phyloP scores from a whole-genome alignment of 306 rosid species.

The Trifolium fragiferum region DNA sequence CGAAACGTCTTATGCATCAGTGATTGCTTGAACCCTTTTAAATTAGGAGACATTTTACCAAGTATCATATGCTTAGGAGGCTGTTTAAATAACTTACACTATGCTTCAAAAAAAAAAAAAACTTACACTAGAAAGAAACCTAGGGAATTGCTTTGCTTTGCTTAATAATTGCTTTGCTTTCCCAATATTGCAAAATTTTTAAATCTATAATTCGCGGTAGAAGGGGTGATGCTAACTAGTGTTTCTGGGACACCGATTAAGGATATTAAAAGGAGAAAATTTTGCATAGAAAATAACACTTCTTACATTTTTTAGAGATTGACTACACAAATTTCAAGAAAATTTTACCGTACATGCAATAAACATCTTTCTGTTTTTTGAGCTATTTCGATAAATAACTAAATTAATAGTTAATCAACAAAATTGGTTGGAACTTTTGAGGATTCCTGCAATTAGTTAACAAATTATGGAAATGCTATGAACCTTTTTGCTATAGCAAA shows the following conservation, averaged over 20 bases:
- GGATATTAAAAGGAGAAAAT: no score
- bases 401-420: conserved; percentile 20
- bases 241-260: no score
- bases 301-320: no score
- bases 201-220: background rate
- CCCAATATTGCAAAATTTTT: background rate
- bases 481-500: conserved; percentile 10
- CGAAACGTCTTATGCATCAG: background rate
- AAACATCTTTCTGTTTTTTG: background rate
- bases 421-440: conserved; percentile 29
- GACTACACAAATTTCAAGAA: no score
- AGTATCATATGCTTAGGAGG: background rate
- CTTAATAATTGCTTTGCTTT: no score
- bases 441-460: conserved; percentile 34
- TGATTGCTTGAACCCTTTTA: background rate
- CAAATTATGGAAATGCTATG: conserved; percentile 10
- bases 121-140: background rate
- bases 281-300: no score
- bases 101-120: no score
- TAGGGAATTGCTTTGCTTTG: no score
- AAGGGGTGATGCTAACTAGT: no score
- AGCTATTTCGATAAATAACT: background rate
- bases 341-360: no score
- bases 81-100: background rate
- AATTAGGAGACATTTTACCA: no score